Percentiles rank a stretch among this genome's conserved stretches.
Conservation (phyloP, 768 basidiomycete species). For the Rhodocollybia butyracea region DNA sequence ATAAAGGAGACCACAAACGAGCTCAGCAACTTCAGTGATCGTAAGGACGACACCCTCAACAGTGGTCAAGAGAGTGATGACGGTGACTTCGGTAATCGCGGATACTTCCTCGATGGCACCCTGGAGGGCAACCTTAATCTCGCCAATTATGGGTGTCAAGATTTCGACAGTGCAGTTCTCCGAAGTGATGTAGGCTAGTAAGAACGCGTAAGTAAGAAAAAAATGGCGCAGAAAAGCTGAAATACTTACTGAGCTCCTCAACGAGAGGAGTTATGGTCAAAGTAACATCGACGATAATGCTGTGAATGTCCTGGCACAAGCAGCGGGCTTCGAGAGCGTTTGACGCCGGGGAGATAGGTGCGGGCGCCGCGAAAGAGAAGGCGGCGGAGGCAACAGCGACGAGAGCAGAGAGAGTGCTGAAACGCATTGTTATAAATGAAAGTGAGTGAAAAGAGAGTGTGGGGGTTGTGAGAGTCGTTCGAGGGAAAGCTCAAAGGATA, state of each 20-base stretch:
- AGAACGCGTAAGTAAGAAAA: not conserved
- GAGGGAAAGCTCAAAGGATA: not conserved
- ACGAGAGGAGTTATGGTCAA: constrained; percentile 6
- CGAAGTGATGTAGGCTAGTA: constrained; percentile 2
- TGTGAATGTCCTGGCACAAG: constrained; percentile 4
- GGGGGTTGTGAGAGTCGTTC: not conserved
- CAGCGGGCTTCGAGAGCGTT: constrained; percentile 6
- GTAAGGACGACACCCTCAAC: constrained; percentile 6
- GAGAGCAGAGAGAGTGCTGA: constrained; percentile 7
- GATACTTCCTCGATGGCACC: constrained; percentile 8
- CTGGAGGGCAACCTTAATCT: constrained; percentile 2
- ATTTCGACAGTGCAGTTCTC: constrained; percentile 9
- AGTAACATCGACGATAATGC: constrained; percentile 1
- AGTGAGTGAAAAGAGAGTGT: constrained; percentile 8
- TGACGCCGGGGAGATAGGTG: constrained; percentile 4
- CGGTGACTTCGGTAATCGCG: constrained; percentile 1
- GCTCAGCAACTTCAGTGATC: constrained; percentile 7
- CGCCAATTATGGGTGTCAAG: constrained; percentile 5
- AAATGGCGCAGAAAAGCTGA: not conserved
- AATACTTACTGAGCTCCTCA: constrained; percentile 4
- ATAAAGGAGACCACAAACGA: constrained; percentile 3
- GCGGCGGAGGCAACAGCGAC: constrained; percentile 11
- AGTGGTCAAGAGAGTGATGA: constrained; percentile 8
- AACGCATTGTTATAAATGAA: constrained; percentile 13
- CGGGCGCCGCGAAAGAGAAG: constrained; percentile 9